phyloP scores from a whole-genome alignment of 371 early-diverging fungal genomes.

The Encephalitozoon romaleae region DNA sequence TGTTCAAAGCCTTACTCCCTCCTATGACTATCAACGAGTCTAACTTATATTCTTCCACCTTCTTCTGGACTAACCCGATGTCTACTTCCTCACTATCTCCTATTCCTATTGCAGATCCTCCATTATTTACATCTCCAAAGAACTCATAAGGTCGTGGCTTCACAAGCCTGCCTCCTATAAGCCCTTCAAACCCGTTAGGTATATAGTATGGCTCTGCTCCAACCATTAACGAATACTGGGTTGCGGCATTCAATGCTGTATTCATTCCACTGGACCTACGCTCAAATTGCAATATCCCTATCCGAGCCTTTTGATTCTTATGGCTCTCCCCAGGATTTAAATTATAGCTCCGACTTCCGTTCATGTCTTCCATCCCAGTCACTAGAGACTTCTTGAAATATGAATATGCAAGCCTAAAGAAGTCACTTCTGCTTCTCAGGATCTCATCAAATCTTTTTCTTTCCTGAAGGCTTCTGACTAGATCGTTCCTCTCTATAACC shows the following conservation, averaged over 20 bases:
- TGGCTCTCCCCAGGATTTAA: not conserved
- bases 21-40: conserved; percentile 80
- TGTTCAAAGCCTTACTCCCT: conserved; percentile 78
- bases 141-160: conserved; percentile 62
- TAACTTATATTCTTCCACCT: conserved; percentile 75
- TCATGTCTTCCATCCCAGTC: not conserved
- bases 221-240: conserved; percentile 72
- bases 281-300: conserved; percentile 83
- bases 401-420: conserved; percentile 14
- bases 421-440: conserved; percentile 10
- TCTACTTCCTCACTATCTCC: conserved; percentile 68
- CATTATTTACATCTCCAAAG: conserved; percentile 74
- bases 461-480: not conserved
- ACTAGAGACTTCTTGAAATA: not conserved
- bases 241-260: conserved; percentile 77
- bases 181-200: conserved; percentile 83
- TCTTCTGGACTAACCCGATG: conserved; percentile 74
- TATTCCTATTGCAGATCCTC: conserved; percentile 89
- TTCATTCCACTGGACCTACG: conserved; percentile 96
- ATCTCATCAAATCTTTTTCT: not conserved
- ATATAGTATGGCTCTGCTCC: conserved; percentile 75
- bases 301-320: conserved; percentile 59
- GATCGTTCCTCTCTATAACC: not conserved
- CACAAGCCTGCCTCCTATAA: conserved; percentile 65
- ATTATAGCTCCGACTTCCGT: not conserved